A percentile compares a stretch with the other conserved stretches of the same genome.
phyloP scores from a whole-genome alignment of 192 early-diverging fungal genomes.

The Backusella macrospora region DNA sequence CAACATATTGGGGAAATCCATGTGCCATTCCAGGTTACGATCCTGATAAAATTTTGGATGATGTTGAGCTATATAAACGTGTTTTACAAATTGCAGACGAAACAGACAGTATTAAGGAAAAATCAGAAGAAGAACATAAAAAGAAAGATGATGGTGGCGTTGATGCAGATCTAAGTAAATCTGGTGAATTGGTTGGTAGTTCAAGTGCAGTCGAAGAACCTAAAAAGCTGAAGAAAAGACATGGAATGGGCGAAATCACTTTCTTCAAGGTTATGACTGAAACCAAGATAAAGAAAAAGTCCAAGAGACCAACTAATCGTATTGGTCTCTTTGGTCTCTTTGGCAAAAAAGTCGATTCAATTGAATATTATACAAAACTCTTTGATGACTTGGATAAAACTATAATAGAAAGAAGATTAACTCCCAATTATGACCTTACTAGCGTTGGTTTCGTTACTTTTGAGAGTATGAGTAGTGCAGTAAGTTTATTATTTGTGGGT shows the following conservation, averaged over 20 bases:
- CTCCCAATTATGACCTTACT: conserved; percentile 37
- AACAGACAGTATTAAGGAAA: background rate
- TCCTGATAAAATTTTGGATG: conserved; percentile 45
- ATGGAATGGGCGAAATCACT: background rate
- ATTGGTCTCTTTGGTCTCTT: conserved; percentile 47
- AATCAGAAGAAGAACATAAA: conserved; percentile 13
- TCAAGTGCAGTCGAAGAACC: background rate
- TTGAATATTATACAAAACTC: conserved; percentile 59
- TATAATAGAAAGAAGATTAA: conserved; percentile 38
- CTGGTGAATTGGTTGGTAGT: background rate
- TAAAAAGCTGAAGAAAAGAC: background rate
- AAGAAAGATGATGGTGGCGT: background rate
- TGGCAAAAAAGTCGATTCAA: conserved; percentile 66
- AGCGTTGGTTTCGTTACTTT: conserved; percentile 78
- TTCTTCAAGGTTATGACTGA: conserved; percentile 8
- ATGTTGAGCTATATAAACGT: conserved; percentile 33
- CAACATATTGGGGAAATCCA: conserved; percentile 67
- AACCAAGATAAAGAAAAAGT: conserved; percentile 7
- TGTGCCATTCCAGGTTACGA: conserved; percentile 64
- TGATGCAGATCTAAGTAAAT: no score
- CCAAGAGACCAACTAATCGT: conserved; percentile 45
- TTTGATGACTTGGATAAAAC: conserved; percentile 57
- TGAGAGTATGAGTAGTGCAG: conserved; percentile 64
- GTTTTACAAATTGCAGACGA: background rate
- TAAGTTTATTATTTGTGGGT: conserved; percentile 26